Base-by-base conservation (phyloP, 2,329 filamentous ascomycete genomes). In the Paracamarosporium sp. region DNA sequence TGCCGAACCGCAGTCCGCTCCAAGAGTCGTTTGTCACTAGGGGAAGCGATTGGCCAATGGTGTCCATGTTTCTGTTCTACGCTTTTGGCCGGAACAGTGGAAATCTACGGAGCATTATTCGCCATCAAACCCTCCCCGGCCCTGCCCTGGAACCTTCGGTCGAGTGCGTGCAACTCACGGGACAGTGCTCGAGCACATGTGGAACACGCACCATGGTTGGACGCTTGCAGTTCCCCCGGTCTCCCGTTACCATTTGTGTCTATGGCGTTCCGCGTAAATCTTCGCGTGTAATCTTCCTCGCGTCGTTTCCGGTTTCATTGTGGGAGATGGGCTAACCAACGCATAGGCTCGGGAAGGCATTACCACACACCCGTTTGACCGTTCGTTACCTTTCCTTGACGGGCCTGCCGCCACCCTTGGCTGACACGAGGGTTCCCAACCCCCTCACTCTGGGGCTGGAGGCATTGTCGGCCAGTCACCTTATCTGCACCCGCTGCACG, bases 391-490 rank as follows among this genome's bases (percentile, higher is more conserved):
- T 68, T 59, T 65, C 70, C 63, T 63, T 60, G 57, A 61, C 57
- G 60, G 58, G 55, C 63, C 61, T 67, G 59, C 61, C 63, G 60
- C 63, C 59, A 40, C 59, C 56, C 69, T 70, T 72, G 67, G 70
- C 67, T 73, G 67, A 71, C 70, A 72, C 71, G 60, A 60, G 62
- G 52, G 58, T 58, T 71, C 59, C 66, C 68, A 63, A 66, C 55
- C 69, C 17, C 69, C 59, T 67, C 68, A 50, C 60, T 58, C 57
- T 61, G 64, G 56, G 65, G 66, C 58, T 68, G 56, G 65, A 74
- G 66, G 63, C 73, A 74, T 75, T 68, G 64, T 69, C 66, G 64
- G 63, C 79, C 79, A 82, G 80, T 82, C 78, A 81, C 76, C 78
- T 81, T 81, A 81, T 81, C 79, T 71, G 61, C 65, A 60, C 60